Base-by-base conservation (phyloP, 1,284 basidiomycete genomes). In the Austropuccinia psidii region DNA sequence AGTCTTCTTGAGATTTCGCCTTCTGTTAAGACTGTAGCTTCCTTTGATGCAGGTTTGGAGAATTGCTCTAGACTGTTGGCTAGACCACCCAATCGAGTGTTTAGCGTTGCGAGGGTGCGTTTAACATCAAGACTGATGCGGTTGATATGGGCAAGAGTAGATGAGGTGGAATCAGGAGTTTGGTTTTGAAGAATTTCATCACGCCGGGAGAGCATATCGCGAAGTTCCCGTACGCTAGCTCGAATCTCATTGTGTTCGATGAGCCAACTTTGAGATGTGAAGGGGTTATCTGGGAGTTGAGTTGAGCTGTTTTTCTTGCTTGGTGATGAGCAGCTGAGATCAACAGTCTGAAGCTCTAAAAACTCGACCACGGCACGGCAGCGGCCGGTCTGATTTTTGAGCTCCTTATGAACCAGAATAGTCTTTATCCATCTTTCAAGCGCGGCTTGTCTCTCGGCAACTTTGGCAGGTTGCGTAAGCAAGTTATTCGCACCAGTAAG, bases 1-100 rank as follows among this genome's bases (percentile, higher is more conserved):
- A 87, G 88, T 75, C 93, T 84, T 74, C 93, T 83, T 80, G 89
- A 87, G 77, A 90, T 24, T 70, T 80, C 79, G 7, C 78, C 79
- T 45, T 78, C 75, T 9, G 76, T 69, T 27, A 77, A 60, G 47
- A 76, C 72, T 1, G 37, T 29, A 29, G 29, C 41, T 4, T 27
- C 43, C 21, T 45, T 43, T 8, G 39, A 29, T 13, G 75, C 76
- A 6, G 60, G 39, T 52, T 41, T 29, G 24, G 60, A 41, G 49
- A 73, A 47, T 43, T 29, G 60, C 31, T 73, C 35, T 19, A 73
- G 60, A 31, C 70, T 73, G 15, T 64, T 39, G 9, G 58, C 47
- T 21, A 73, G 43, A 15, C 58, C 27, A 13, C 49, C 60, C 15
- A 73, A 47, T 13, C 70, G 70, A 29, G 21, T 31, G 45, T 35